phyloP scores from a whole-genome alignment of 1,139 yeast genomes.

The Yamadazyma membranifaciens region DNA sequence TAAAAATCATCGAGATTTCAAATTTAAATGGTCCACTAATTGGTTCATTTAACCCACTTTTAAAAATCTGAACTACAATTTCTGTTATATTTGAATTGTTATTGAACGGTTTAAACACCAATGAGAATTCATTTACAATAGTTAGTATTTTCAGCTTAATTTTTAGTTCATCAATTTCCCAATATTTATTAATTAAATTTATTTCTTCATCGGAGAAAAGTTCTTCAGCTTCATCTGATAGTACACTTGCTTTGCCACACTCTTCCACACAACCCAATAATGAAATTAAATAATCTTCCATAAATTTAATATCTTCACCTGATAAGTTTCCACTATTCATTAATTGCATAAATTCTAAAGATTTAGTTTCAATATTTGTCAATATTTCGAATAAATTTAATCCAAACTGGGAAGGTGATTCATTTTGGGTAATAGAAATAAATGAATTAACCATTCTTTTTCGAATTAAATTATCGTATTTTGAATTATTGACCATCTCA shows the following conservation, averaged over 20 bases:
- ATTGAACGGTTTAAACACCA: constrained; percentile 32
- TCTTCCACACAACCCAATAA: constrained; percentile 62
- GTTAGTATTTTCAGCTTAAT: constrained; percentile 40
- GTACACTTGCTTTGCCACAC: constrained; percentile 63
- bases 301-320: constrained; percentile 13
- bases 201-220: constrained; percentile 29
- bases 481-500: constrained; percentile 49
- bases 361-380: constrained; percentile 18
- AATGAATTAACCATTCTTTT: constrained; percentile 61
- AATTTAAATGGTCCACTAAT: constrained; percentile 62
- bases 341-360: constrained; percentile 15
- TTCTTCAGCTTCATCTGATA: constrained; percentile 56
- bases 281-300: constrained; percentile 48
- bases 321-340: constrained; percentile 4
- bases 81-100: constrained; percentile 48
- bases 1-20: constrained; percentile 37
- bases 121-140: constrained; percentile 42
- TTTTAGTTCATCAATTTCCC: constrained; percentile 41
- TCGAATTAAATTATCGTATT: constrained; percentile 51
- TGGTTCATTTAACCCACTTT: constrained; percentile 53
- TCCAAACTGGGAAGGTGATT: constrained; percentile 35
- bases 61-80: constrained; percentile 55
- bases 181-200: constrained; percentile 26
- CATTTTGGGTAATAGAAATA: constrained; percentile 57
- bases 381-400: constrained; percentile 21